A percentile compares a stretch with the other conserved stretches of the same genome.
Conservation (phyloP, 495 filamentous ascomycete species). For the Cudoniella acicularis region DNA sequence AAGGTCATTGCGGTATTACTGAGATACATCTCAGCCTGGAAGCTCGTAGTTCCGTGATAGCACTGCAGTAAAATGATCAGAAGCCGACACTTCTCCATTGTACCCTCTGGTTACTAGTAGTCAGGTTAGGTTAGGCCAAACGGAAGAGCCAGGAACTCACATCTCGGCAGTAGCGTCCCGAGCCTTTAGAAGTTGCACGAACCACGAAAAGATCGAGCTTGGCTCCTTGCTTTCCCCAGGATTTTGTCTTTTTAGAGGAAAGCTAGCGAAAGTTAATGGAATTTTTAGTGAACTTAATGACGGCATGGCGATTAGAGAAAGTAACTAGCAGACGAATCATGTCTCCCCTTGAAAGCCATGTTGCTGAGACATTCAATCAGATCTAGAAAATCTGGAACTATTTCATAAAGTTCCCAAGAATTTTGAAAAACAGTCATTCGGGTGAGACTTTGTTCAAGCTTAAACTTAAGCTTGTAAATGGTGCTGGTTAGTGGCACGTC, state of each 20-base stretch:
- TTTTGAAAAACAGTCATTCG: background rate
- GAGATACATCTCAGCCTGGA: no score
- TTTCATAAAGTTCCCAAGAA: background rate
- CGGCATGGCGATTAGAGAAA: background rate
- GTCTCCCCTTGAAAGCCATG: background rate
- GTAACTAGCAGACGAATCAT: background rate
- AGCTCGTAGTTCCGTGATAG: slow-evolving; percentile 1
- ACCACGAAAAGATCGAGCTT: background rate
- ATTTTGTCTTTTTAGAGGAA: background rate
- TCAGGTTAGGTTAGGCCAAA: no score
- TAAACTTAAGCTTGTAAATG: slow-evolving; percentile 16
- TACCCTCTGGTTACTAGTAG: no score
- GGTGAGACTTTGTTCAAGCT: slow-evolving; percentile 5
- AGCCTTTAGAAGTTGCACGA: background rate
- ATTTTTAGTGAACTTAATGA: background rate
- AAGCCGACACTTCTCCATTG: slow-evolving; percentile 1
- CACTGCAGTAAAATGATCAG: background rate
- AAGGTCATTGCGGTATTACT: no score
- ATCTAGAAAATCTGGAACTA: background rate
- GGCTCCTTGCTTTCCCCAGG: background rate
- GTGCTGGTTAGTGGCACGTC: background rate
- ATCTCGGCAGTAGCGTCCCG: background rate
- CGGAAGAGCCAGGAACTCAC: background rate
- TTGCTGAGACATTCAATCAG: background rate
- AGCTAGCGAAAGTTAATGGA: no score